Conservation (phyloP, 2,329 filamentous ascomycete genomes). For the Ceratocystis alfenasii region DNA sequence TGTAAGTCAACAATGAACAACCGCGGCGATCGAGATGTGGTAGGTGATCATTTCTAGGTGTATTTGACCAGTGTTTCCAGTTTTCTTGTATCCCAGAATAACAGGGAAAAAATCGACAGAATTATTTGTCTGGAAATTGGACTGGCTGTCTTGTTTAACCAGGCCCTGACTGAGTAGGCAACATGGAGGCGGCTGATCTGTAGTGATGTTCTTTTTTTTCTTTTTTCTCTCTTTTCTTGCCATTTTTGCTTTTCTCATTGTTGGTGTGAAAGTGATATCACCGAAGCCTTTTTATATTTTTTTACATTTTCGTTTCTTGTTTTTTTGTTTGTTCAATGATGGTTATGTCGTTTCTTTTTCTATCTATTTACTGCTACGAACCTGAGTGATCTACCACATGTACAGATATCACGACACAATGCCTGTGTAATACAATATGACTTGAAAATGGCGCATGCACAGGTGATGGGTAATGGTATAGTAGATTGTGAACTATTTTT, state of each 20-base stretch:
- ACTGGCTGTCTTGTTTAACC: neutral
- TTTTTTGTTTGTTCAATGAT: conserved; percentile 12
- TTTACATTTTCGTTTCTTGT: neutral
- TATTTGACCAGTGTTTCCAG: neutral
- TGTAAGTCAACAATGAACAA: neutral
- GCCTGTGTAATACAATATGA: neutral
- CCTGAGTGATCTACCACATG: neutral
- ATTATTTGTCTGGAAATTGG: neutral
- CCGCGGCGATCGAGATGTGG: neutral
- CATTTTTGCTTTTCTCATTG: neutral
- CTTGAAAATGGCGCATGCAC: neutral
- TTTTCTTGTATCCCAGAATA: neutral
- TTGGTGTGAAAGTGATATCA: neutral
- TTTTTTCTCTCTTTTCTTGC: neutral
- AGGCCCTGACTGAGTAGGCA: neutral
- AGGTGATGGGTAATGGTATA: neutral
- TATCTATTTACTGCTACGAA: neutral
- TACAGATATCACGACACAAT: no score
- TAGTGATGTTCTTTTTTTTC: neutral
- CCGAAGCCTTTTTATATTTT: conserved; percentile 12
- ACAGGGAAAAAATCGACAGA: neutral
- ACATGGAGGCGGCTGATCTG: neutral
- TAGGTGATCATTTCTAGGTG: neutral
- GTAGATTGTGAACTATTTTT: neutral
- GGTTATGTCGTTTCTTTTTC: conserved; percentile 11